Evolutionary conservation across 139 green algal genomes (phyloP), one percentile per base, ranked within the genome.

Genomic region (Chlorella sorokiniana): DNA sequence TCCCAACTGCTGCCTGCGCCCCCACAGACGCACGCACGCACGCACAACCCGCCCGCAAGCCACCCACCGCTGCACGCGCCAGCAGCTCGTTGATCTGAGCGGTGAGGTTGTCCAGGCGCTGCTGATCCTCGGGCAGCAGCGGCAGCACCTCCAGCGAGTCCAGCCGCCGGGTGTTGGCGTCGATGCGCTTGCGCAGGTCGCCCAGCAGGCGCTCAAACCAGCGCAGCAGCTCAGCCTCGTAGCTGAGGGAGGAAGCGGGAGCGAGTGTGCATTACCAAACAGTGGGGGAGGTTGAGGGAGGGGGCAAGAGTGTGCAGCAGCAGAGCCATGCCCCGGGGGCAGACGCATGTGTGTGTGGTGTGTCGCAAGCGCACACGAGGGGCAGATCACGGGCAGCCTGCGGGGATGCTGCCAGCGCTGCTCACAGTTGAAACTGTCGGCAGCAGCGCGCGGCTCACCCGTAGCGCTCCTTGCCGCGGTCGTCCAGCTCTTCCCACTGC

Each of bases 121-220:
- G 59, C 69, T 86, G 68, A 56, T 91, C 87, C 45, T 83, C 83
- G 2, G 37, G 9, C 51, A 83, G 41, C 22, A 87, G 59, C 33
- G 76, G 41, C 6, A 56, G 69, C 23, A 42, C 76, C n/a, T 81
- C 51, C 9, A 42, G 48, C 18, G 27, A 29, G 22, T 64, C 25
- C 27, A 92, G 69, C 23, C 88, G 84, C 61, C 77, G 68, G 37
- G 72, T 80, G 79, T 91, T 91, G 59, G 69, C 38, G 22, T 81
- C 63, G 59, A 88, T 88, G 67, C 87, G 88, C 41, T 75, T 81
- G 42, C 71, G 71, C 64, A 92, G 81, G 69, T 91, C 88, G 16
- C 29, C 31, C 52, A 89, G 74, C 74, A 91, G 81, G 35, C 78
- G 68, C 35, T 91, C 88, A 40, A 91, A 59, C 59, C 70, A 88